These are phyloP conservation scores for Hymenoscyphus repandus DNA, from an alignment of 2,329 filamentous ascomycete genomes.

Conservation along the genomic window DNA sequence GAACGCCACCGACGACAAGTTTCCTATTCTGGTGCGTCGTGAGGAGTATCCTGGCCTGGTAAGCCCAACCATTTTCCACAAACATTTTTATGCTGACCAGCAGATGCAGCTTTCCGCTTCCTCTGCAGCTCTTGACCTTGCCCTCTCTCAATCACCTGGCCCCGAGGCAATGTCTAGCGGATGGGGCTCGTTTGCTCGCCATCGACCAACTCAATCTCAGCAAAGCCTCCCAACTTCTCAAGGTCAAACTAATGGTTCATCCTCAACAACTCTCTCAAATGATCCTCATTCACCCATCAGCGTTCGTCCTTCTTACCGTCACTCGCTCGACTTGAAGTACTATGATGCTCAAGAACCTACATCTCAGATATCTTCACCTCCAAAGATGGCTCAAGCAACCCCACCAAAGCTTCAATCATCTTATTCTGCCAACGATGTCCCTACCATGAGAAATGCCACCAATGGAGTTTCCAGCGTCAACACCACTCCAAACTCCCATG, in stretches of 20 bases:
- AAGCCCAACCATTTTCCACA: constrained; percentile 14
- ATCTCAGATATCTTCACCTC: constrained; percentile 35
- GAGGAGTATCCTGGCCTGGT: constrained; percentile 35
- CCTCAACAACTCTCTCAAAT: constrained; percentile 32
- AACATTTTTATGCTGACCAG: constrained; percentile 34
- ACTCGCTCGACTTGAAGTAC: constrained; percentile 53
- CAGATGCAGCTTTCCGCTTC: constrained; percentile 68
- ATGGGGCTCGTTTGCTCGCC: constrained; percentile 30
- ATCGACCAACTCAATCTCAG: constrained; percentile 34
- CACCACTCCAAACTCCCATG: constrained; percentile 48
- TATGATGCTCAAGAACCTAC: constrained; percentile 34
- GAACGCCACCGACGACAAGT: constrained; percentile 74
- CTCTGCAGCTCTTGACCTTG: constrained; percentile 75
- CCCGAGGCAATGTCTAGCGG: constrained; percentile 43
- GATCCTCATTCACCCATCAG: constrained; percentile 41
- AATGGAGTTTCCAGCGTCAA: constrained; percentile 25
- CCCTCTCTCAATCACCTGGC: constrained; percentile 61
- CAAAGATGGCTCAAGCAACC: constrained; percentile 50
- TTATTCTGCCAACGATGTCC: constrained; percentile 84
- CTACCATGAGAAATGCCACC: constrained; percentile 63
- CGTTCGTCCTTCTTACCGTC: constrained; percentile 45
- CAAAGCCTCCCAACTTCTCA: constrained; percentile 39
- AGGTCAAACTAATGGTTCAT: constrained; percentile 31
- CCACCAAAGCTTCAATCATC: constrained; percentile 78
- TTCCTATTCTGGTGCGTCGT: constrained; percentile 74